Percentiles rank a stretch among this genome's conserved stretches.
These are phyloP conservation scores for Pseudozyma thailandica DNA, from an alignment of 1,284 basidiomycete species.

Conservation along the genomic window DNA sequence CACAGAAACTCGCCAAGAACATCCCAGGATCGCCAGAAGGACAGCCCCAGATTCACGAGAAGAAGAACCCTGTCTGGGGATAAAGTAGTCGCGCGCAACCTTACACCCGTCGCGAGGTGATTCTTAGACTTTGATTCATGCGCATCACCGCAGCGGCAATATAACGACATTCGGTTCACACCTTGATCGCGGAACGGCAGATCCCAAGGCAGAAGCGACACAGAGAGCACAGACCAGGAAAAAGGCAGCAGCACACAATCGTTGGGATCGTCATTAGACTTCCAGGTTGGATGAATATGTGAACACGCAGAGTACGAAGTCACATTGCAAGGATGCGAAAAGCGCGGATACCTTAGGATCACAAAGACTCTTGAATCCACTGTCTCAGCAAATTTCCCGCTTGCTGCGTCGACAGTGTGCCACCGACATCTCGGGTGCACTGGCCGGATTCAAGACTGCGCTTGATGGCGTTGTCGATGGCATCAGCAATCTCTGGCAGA, in stretches of 20 bases:
- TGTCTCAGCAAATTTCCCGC: slow-evolving; percentile 76
- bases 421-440: slow-evolving; percentile 88
- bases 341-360: slow-evolving; percentile 74
- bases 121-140: slow-evolving; percentile 16
- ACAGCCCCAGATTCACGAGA: slow-evolving; percentile 87
- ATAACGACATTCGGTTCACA: slow-evolving; percentile 57
- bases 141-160: slow-evolving; percentile 15
- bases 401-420: slow-evolving; percentile 78
- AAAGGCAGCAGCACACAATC: not conserved
- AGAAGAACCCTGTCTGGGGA: slow-evolving; percentile 79
- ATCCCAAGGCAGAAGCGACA: not conserved
- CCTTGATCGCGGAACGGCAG: not conserved
- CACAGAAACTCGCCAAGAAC: slow-evolving; percentile 86
- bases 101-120: not conserved
- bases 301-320: too few relatives aligned
- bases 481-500: slow-evolving; percentile 77
- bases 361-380: slow-evolving; percentile 75
- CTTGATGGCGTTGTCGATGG: slow-evolving; percentile 86
- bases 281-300: too few relatives aligned
- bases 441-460: slow-evolving; percentile 85
- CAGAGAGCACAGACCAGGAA: not conserved
- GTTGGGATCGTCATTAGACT: too few relatives aligned
- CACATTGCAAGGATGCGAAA: too few relatives aligned
- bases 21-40: slow-evolving; percentile 91
- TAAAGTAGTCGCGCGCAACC: slow-evolving; percentile 4